Evolutionary conservation across 305 asterid species (phyloP).

Genomic region (Salvia sclarea): DNA sequence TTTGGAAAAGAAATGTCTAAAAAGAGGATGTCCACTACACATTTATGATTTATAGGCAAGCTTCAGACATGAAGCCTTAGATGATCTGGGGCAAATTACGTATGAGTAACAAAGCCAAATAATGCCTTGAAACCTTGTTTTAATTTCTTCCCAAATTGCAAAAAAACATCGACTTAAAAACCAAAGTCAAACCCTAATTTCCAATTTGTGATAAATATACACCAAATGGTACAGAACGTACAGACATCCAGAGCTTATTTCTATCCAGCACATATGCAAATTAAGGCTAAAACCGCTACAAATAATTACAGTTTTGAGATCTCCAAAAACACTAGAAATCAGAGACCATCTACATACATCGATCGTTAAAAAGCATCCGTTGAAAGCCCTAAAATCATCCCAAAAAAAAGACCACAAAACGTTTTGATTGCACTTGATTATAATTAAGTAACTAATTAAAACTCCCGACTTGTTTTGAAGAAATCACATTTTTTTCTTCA

Average conservation of each 20-base stretch:
- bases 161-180: background rate
- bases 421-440: too few species aligned
- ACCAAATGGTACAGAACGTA: slow-evolving; percentile 41
- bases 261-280: slow-evolving; percentile 37
- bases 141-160: too few species aligned
- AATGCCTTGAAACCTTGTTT: too few species aligned
- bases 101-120: too few species aligned
- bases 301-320: slow-evolving; percentile 50
- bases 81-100: background rate
- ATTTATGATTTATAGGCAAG: too few species aligned
- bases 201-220: slow-evolving; percentile 32
- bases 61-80: too few species aligned
- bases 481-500: slow-evolving; percentile 39
- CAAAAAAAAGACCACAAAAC: background rate
- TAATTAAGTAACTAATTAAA: background rate
- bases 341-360: slow-evolving; percentile 34
- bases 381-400: slow-evolving; percentile 28
- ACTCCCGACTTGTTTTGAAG: slow-evolving; percentile 60
- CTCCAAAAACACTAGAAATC: slow-evolving; percentile 32
- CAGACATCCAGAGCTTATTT: slow-evolving; percentile 33
- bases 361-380: slow-evolving; percentile 27
- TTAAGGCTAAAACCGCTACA: slow-evolving; percentile 28
- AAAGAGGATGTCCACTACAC: too few species aligned
- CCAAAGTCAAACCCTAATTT: slow-evolving; percentile 32
- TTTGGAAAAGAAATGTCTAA: too few species aligned